Evolutionary conservation across 2,329 filamentous ascomycete genomes (phyloP).

Genomic region (Alternaria novae-zelandiae): DNA sequence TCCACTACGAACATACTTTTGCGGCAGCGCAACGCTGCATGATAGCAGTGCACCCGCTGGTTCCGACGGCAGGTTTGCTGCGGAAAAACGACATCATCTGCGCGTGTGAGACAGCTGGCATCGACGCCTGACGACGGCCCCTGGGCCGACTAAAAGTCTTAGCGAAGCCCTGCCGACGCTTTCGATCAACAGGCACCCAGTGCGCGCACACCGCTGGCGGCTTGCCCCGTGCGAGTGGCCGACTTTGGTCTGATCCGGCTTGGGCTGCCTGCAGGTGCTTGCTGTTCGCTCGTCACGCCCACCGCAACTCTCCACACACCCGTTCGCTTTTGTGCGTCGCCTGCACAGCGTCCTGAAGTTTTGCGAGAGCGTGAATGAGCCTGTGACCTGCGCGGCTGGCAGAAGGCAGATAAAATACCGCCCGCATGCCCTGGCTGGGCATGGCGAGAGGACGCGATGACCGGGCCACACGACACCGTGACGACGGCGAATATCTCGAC

Average conservation of each 20-base stretch:
- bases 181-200: conserved; percentile 39
- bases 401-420: conserved; percentile 33
- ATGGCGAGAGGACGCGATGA: conserved; percentile 45
- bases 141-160: conserved; percentile 25
- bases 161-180: conserved; percentile 35
- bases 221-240: conserved; percentile 38
- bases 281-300: conserved; percentile 38
- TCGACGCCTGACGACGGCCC: conserved; percentile 36
- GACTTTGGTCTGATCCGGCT: conserved; percentile 28
- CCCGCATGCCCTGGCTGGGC: conserved; percentile 32
- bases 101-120: conserved; percentile 35
- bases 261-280: conserved; percentile 36
- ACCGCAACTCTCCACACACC: conserved; percentile 35
- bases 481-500: conserved; percentile 36
- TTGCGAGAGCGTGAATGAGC: conserved; percentile 26
- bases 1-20: conserved; percentile 14
- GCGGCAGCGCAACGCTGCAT: conserved; percentile 13
- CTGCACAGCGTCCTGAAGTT: conserved; percentile 44
- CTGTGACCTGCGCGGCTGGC: conserved; percentile 39
- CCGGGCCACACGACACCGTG: conserved; percentile 39
- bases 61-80: conserved; percentile 7
- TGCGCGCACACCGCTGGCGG: conserved; percentile 41
- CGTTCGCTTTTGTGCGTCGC: conserved; percentile 26
- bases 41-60: not conserved
- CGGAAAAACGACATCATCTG: conserved; percentile 26